Base-by-base conservation (phyloP, 129 eudicot species). In the Calendula officinalis region DNA sequence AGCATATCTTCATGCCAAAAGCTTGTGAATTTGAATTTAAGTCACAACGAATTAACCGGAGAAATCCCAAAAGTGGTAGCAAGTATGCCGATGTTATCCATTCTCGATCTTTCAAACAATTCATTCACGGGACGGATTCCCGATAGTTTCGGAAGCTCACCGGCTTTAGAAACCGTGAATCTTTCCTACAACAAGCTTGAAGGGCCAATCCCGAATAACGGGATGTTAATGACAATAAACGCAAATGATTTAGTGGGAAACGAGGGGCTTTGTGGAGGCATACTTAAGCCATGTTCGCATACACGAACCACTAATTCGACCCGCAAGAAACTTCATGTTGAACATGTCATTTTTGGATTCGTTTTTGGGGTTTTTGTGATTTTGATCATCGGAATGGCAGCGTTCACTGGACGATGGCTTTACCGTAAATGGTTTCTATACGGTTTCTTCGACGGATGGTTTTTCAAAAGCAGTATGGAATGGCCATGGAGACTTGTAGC, bases 101-200 rank as follows among this genome's bases (percentile, higher is more conserved):
- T 85, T 66, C 89, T 92, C 12, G 98, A 91, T 70, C 68, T 91
- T 14, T 87, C 98, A 8, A 83, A 83, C 40, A 91, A 91, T 42
- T 81, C 90, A 17, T 71, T 91, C 0, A 71, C 66, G 5, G 98
- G 98, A 17, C 56, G 43, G 42, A 91, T 91, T 14, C 98, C 98
- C 0, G 74, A 72, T 14, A 64, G 63, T 38, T 78, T 91, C 5
- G 98, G 96, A 10, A 82, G 40, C 76, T 82, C 96, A 0, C 90
- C 85, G 3, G 95, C 89, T 46, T 80, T 92, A 39, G 96, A 92
- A 74, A 81, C 63, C 53, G 83, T 92, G 3, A 83, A 88, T 57
- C 51, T 92, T 41, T 81, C 96, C 1, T 77, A 85, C 74, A 92
- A 92, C 69, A 83, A 81, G 71, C 96, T 92, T 2, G 91, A 73